Evolutionary conservation across 208 protist species (phyloP), one percentile per base, ranked within the genome.

Genomic region (Crithidia mellificae): DNA sequence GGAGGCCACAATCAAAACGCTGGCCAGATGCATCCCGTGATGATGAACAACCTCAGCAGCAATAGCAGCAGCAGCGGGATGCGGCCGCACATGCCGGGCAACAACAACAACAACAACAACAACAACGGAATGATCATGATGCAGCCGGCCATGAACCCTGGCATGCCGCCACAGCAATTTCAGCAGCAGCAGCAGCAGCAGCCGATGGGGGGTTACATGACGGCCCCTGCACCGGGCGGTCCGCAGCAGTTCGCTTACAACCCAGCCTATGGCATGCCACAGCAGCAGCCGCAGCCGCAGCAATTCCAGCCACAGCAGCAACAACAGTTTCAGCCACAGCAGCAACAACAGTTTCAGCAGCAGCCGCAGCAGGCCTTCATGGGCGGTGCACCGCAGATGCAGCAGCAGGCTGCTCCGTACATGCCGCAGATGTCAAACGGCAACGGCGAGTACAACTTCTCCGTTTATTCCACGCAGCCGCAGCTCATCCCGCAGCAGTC

Each of bases 31-130:
- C n/a, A 71, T 49, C 54, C 17, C 15, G 30, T 51, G 78, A 63
- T 55, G 14, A 14, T 17, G 43, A 56, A 29, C 74, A 57, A 32
- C 20, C 14, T 61, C 50, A 76, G 49, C 46, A 81, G 50, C 46
- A 29, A 29, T 22, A 22, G 14, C 20, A 51, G 3, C 12, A 38
- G 17, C 49, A 39, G 34, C 22, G 53, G 24, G 2, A 41, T 49
- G 44, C 30, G 6, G 11, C 20, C 47, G 11, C n/a, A 61, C 24
- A 69, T 53, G 38, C 36, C 20, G 14, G 24, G 22, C 57, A 61
- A 6, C 59, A 70, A n/a, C 65, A 56, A 24, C 67, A 22, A 25
- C 66, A 75, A 49, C 44, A 65, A 43, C 72, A 65, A 25, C 78
- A 74, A 46, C 59, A 14, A 4, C 34, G 39, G 22, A 8, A 44